Evolutionary conservation across 2,329 filamentous ascomycete species (phyloP), one percentile per base, ranked within the genome.

Genomic region (Aspergillus ibericus): DNA sequence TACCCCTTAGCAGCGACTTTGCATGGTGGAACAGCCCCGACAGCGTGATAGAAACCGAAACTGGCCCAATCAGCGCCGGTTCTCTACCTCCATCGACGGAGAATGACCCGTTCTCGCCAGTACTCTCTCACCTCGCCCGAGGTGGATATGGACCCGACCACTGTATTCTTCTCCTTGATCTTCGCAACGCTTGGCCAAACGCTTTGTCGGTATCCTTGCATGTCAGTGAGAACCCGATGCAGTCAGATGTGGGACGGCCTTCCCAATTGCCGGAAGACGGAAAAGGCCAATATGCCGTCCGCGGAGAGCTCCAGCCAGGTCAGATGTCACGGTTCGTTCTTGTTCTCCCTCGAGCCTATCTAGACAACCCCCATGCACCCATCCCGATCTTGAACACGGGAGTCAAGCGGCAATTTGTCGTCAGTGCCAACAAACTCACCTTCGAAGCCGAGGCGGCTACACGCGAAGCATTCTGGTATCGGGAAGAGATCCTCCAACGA

Each of bases 391-490:
- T 96, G 9, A 92, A 93, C 64, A 89, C 89, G 0, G 87, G 88
- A 0, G 87, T 89, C n/a, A 89, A 92, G 70, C 85, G 92, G n/a
- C 93, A 97, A 70, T 97, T 96, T 68, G 91, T 97, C 29, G 91
- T 96, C 44, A 95, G 90, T 74, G 85, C 88, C 15, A 88, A 86
- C 70, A 90, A 90, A 67, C 85, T 93, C 56, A 88, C 89, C 0
- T 90, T 91, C 0, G 91, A 95, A 63, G 85, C 84, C 44, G 93
- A 97, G 76, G 85, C 90, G 34, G 84, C 87, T 12, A 89, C 83
- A 60, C 83, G 93, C 53, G 92, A 96, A 76, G 86, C 88, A 0
- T 97, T 97, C 72, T 97, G 93, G 93, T 96, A 92, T 73, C 86
- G 92, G 15, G 90, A 96, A 72, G 87, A 86, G 69, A 83, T 97